A percentile compares a stretch with the other conserved stretches of the same genome.
Evolutionary conservation across 2,329 filamentous ascomycete species (phyloP).

Genomic region (Anthostomella pinea): DNA sequence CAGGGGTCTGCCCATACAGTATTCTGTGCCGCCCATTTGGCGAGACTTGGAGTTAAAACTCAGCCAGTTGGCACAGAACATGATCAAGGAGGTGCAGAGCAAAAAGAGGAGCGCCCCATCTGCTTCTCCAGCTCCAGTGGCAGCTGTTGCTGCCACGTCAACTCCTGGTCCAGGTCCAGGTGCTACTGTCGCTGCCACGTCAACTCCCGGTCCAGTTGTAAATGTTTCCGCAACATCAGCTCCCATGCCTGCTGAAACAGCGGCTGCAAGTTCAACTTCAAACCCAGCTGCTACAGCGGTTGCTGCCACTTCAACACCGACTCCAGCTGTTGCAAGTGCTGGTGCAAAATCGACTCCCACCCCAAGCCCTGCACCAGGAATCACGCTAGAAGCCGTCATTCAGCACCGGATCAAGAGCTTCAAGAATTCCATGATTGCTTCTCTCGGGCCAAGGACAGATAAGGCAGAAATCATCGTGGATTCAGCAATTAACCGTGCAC

Average conservation of each 20-base stretch:
- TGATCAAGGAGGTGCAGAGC: conserved; percentile 29
- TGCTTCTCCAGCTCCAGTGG: conserved; percentile 24
- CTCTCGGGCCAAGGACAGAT: conserved; percentile 29
- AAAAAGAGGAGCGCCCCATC: conserved; percentile 23
- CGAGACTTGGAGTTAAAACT: no score
- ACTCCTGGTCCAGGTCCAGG: no score
- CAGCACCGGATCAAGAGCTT: conserved; percentile 29
- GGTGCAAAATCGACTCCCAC: conserved; percentile 23
- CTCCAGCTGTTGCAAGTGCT: conserved; percentile 8
- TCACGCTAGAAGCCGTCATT: conserved; percentile 27
- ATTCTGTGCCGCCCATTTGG: conserved; percentile 24
- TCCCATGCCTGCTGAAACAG: no score
- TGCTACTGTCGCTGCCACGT: no score
- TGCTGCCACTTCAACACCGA: conserved; percentile 26
- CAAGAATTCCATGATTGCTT: conserved; percentile 29
- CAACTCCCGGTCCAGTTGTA: no score
- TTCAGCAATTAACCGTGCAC: conserved; percentile 32
- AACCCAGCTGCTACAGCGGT: no score
- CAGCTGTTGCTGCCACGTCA: conserved; percentile 9
- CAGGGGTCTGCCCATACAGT: conserved; percentile 26
- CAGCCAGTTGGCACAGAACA: conserved; percentile 26
- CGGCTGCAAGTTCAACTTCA: no score
- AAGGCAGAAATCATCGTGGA: conserved; percentile 32
- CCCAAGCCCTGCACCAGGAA: conserved; percentile 23
- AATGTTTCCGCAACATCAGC: no score